Evolutionary conservation across 2,329 filamentous ascomycete species (phyloP).

Genomic region (Ceratocystis huliohia): DNA sequence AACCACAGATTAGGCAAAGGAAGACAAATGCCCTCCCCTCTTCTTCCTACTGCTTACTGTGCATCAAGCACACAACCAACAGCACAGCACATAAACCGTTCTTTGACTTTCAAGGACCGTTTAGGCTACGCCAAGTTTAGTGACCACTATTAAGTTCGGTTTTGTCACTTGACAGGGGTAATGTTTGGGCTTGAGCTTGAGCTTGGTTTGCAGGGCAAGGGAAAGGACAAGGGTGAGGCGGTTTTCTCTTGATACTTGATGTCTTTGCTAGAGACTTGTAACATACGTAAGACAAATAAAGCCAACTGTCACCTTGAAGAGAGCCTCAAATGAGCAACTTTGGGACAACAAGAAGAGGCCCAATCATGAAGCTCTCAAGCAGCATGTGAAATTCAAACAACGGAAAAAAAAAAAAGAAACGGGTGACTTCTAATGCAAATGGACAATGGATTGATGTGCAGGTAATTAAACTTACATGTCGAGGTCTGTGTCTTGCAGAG

Average conservation of each 20-base stretch:
- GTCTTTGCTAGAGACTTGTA: neutral
- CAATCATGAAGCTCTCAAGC: neutral
- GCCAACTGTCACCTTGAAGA: neutral
- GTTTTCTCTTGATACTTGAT: neutral
- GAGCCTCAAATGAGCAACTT: neutral
- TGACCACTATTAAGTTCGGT: neutral
- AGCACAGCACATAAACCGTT: neutral
- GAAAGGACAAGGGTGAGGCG: neutral
- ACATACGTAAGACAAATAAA: neutral
- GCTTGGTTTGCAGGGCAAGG: neutral
- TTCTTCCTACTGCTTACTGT: neutral
- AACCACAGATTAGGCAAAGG: neutral
- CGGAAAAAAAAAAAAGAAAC: neutral
- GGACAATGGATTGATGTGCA: neutral
- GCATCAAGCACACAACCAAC: neutral
- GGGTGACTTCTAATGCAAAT: too few relatives aligned
- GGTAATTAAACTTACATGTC: constrained; percentile 17
- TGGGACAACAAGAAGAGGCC: neutral
- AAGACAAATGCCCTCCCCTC: neutral
- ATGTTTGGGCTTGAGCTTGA: neutral
- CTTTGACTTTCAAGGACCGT: neutral
- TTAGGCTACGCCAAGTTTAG: neutral
- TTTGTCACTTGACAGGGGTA: neutral
- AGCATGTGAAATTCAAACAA: neutral
- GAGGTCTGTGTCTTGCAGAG: constrained; percentile 10